Base-by-base conservation (phyloP, 495 filamentous ascomycete genomes). In the Hyaloscypha hepaticicola region DNA sequence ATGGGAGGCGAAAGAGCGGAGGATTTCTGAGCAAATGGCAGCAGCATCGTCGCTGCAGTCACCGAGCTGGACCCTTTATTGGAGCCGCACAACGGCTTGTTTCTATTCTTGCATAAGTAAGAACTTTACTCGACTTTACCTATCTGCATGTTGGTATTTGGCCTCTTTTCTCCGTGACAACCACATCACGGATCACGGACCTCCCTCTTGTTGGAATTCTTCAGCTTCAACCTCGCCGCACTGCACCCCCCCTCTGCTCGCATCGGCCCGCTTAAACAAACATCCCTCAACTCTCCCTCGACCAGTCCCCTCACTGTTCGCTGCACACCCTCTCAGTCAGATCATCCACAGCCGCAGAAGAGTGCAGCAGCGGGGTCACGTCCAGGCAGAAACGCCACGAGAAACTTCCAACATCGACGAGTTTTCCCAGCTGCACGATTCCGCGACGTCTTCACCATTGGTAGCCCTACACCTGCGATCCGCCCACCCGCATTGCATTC, bases 351-450 rank as follows among this genome's bases (percentile, higher is more conserved):
- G 38, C 38, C 38, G 38, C 38, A 45, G 38, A 45, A n/a, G n/a
- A n/a, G 11, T 0, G 38, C 16, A 45, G 38, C 38, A 45, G 38
- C 38, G 38, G 38, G 38, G 38, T 45, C 38, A 4, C 16, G 11
- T 45, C 38, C 38, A 45, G 38, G 38, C 38, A 45, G 38, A 45
- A 45, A 45, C 38, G 38, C 38, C 38, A 45, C 38, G 38, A 45
- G 38, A 45, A 41, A 41, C 38, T 11, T 45, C 38, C 11, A 45
- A 45, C 38, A 45, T 16, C 38, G 11, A 16, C 38, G 19, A 0
- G n/a, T 16, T 16, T 45, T 45, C 38, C 38, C 38, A 2, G 11
- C 38, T 45, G 38, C 38, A 4, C 7, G 7, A 4, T 16, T 45
- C 38, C 12, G 38, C 38, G 38, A 45, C 38, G 38, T 45, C 5